Evolutionary conservation across 352 stramenopile species (phyloP).

Genomic region (Phytophthora colocasiae): DNA sequence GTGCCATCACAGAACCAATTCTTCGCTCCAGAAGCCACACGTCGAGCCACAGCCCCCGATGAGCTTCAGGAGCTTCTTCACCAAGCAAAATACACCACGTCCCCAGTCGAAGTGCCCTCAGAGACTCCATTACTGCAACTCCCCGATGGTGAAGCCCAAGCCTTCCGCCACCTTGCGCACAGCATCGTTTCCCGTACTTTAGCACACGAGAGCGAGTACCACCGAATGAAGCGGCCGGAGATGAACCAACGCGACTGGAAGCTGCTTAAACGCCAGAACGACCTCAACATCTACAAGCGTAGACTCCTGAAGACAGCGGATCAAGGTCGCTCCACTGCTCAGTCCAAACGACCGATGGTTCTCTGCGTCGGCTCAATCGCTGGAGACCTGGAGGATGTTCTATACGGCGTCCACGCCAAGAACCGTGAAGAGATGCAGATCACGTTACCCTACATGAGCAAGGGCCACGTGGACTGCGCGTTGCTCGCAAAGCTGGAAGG

Average conservation of each 20-base stretch:
- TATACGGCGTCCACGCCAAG: conserved; percentile 64
- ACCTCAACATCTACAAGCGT: conserved; percentile 50
- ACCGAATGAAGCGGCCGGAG: conserved; percentile 26
- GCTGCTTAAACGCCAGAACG: conserved; percentile 44
- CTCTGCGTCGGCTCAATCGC: conserved; percentile 54
- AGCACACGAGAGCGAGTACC: conserved; percentile 52
- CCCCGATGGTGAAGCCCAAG: conserved; percentile 33
- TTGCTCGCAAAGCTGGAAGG: conserved; percentile 55
- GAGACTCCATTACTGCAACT: conserved; percentile 29
- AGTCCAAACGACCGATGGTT: conserved; percentile 46
- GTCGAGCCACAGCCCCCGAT: conserved; percentile 29
- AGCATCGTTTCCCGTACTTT: conserved; percentile 56
- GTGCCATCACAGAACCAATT: not conserved
- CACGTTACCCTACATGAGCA: conserved; percentile 43
- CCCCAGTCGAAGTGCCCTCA: conserved; percentile 9
- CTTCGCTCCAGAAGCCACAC: conserved; percentile 11
- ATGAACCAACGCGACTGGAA: conserved; percentile 38
- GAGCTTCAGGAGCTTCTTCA: conserved; percentile 28
- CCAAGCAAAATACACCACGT: conserved; percentile 11
- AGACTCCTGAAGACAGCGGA: conserved; percentile 12
- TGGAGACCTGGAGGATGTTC: conserved; percentile 49
- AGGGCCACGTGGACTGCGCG: conserved; percentile 48
- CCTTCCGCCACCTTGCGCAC: conserved; percentile 41
- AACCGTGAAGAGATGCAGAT: conserved; percentile 59
- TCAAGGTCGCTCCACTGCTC: not conserved